Base-by-base conservation (phyloP, 768 basidiomycete genomes). In the Crassisporium funariophilum region DNA sequence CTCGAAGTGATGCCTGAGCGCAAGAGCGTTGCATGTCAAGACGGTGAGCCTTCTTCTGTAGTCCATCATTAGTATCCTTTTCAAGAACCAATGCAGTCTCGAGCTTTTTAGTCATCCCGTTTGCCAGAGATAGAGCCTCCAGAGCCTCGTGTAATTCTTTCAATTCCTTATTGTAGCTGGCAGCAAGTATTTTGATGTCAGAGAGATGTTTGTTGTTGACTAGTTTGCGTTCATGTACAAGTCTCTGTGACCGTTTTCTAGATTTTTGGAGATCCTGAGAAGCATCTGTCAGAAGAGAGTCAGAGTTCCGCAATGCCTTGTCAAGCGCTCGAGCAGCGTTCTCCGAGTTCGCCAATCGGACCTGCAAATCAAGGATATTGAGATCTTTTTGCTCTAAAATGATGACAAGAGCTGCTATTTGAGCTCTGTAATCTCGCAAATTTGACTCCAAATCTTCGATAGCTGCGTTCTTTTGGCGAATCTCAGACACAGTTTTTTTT, bases 21-120 rank as follows among this genome's bases (percentile, higher is more conserved):
- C 27, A 44, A 23, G 24, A 36, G 11, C 24, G 19, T 21, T 46
- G 44, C 46, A 38, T 47, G 12, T 51, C 49, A 1, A 40, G 23
- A 29, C 27, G 27, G 27, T 29, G 27, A 29, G 27, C 27, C 27
- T 29, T 29, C 27, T 29, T 29, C 27, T 13, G 27, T 29, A 29
- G 13, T 7, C 13, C 27, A 29, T 29, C 13, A 29, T 29, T 29
- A 20, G n/a, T 41, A 42, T 2, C 20, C 35, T 24, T 37, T 44
- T 33, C 56, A 49, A 17, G 47, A 61, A 10, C 58, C 59, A 15
- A 61, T 65, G 11, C 63, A 65, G 37, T 63, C 64, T 19, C 64
- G 64, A 43, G 61, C 61, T 27, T 44, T 64, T 11, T 63, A 67
- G 57, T 35, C n/a, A 53, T 56, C 20, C 23, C 43, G 7, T 40